These are phyloP conservation scores for Suillus clintonianus DNA, from an alignment of 768 basidiomycete species.

Conservation along the genomic window DNA sequence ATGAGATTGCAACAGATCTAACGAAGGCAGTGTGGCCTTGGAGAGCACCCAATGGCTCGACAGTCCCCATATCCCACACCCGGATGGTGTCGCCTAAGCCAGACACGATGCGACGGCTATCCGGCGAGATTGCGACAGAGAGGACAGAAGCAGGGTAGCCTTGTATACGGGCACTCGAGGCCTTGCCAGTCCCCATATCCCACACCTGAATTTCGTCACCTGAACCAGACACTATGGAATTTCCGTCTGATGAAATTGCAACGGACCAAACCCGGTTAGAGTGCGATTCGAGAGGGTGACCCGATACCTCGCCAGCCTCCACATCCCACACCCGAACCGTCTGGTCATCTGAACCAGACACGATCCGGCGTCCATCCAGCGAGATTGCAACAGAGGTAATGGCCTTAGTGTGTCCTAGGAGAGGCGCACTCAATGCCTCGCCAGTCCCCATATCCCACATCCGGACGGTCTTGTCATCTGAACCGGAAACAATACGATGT, in stretches of 20 bases:
- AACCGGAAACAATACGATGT: constrained; percentile 2
- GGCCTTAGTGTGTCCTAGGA: background rate
- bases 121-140: constrained; percentile 1
- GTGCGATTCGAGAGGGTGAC: constrained; percentile 11
- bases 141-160: background rate
- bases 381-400: constrained; percentile 24
- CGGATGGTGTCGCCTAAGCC: background rate
- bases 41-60: no score
- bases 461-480: constrained; percentile 7
- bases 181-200: constrained; percentile 2
- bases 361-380: constrained; percentile 23
- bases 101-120: background rate
- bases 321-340: background rate
- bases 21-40: no score
- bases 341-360: constrained; percentile 17
- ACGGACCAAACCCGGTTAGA: background rate
- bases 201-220: constrained; percentile 9
- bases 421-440: background rate
- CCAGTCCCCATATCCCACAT: background rate
- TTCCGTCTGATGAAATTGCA: background rate
- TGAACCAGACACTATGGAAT: background rate
- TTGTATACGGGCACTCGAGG: background rate
- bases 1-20: background rate
- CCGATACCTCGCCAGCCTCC: constrained; percentile 17
- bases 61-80: background rate